These are phyloP conservation scores for Solanum clarkiae DNA, from an alignment of 257 asterid genomes.

Conservation along the genomic window DNA sequence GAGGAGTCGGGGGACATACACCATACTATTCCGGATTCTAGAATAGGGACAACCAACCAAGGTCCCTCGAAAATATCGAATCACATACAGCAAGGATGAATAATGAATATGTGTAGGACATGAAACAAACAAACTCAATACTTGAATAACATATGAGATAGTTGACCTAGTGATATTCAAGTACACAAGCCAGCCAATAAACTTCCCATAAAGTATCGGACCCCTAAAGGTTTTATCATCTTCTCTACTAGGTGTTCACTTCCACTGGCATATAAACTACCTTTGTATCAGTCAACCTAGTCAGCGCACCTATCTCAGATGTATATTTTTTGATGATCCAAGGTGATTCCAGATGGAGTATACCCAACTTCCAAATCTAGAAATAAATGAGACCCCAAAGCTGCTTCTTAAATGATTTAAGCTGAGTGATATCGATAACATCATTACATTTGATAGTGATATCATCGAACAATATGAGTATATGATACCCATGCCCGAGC, in stretches of 20 bases:
- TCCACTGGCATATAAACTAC: no score
- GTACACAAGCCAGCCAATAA: no score
- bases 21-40: neutral
- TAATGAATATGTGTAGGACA: neutral
- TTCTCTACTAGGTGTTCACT: no score
- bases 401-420: no score
- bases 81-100: neutral
- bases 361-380: neutral
- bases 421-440: no score
- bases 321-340: neutral
- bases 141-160: neutral
- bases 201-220: no score
- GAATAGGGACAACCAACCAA: neutral
- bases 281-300: no score
- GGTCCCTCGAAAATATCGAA: neutral
- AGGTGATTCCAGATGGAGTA: neutral
- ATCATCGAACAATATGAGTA: neutral
- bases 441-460: neutral
- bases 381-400: no score
- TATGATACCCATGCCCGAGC: neutral
- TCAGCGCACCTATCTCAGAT: no score
- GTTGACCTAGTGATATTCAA: no score
- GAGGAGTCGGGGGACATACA: neutral
- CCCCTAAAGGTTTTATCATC: no score
- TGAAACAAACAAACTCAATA: neutral